Conservation (phyloP, 1,139 yeast genomes). For the Pichia sp. region DNA sequence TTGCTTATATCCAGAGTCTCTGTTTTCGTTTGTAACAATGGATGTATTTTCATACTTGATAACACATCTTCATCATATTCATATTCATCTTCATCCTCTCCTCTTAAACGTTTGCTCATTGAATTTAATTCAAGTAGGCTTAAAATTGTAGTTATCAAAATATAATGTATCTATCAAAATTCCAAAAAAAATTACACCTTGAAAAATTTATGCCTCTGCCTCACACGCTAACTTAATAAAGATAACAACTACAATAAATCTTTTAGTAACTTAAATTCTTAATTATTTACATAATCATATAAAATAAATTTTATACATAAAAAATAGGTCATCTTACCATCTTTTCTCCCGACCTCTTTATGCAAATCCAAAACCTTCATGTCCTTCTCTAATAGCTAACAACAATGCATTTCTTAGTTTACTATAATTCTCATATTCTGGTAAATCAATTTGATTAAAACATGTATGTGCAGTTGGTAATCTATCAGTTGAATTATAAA, state of each 20-base stretch:
- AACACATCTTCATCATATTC: constrained; percentile 10
- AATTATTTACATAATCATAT: neutral
- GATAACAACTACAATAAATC: too few relatives aligned
- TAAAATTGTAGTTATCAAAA: too few relatives aligned
- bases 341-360: constrained; percentile 1
- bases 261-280: neutral
- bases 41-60: constrained; percentile 50
- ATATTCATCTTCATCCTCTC: constrained; percentile 10
- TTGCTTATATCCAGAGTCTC: neutral
- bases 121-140: neutral
- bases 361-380: constrained; percentile 95
- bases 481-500: constrained; percentile 78
- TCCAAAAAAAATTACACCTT: too few relatives aligned
- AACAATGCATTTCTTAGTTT: constrained; percentile 73
- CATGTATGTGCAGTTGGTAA: constrained; percentile 96
- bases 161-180: too few relatives aligned
- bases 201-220: too few relatives aligned
- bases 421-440: constrained; percentile 87
- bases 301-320: neutral
- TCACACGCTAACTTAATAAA: too few relatives aligned
- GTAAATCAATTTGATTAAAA: constrained; percentile 89
- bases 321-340: neutral
- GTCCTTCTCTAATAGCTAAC: constrained; percentile 88
- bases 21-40: constrained; percentile 37
- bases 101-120: constrained; percentile 5